Evolutionary conservation across 1,284 basidiomycete species (phyloP), one percentile per base, ranked within the genome.

Genomic region (Ganoderma lucidum): DNA sequence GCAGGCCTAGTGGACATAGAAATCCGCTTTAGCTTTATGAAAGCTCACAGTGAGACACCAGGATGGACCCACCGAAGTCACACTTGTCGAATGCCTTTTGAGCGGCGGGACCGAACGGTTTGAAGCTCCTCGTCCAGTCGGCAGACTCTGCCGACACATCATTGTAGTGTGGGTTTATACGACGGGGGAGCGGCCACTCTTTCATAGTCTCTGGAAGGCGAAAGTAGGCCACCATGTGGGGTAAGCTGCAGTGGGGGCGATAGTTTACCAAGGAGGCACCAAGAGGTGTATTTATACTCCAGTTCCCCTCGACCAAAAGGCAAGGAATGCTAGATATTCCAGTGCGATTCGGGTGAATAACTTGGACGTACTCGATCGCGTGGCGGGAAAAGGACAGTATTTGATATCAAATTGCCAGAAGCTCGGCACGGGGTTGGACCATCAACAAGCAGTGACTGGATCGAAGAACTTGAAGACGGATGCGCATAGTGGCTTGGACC

Each of bases 51-150:
- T 4, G 19, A 51, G 17, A 4, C n/a, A 32, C 19, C 8, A 32
- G 39, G 41, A 23, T 9, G 6, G 6, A 66, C 74, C 42, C 45
- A 77, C 78, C 70, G 63, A 76, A 75, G 51, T 78, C 69, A 45
- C 74, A 74, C 10, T 62, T 65, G 62, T 78, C 70, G 63, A 77
- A 77, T 3, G 72, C 70, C 28, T 51, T 58, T 41, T 77, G 76
- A 0, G 67, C 64, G n/a, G 67, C 62, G 2, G 72, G 65, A 17
- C 63, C 59, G 67, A 75, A 74, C 1, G 67, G 70, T 3, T 62
- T 14, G 69, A 75, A 76, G 10, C n/a, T 6, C n/a, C 39, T 12
- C 3, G 30, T 1, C 66, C 63, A 64, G 2, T 48, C 53, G 10
- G 44, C 35, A n/a, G 63, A 64, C 15, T 55, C 39, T 14, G 5